Conservation (phyloP, 179 eudicot species). For the Beta macrorhiza region DNA sequence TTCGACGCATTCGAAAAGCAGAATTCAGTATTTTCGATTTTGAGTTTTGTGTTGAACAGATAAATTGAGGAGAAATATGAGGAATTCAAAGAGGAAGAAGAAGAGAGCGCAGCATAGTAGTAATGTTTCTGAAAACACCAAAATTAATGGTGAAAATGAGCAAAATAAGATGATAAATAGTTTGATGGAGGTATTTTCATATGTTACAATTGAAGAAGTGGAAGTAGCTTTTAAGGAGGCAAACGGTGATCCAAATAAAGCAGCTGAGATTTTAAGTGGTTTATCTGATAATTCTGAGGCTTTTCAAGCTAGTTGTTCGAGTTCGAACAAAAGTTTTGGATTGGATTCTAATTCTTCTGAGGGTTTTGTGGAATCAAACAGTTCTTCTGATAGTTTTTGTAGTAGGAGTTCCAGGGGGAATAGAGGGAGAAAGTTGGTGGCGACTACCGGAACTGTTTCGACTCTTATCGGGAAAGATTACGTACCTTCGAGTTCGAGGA, state of each 20-base stretch:
- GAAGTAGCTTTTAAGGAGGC: constrained; percentile 49
- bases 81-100: constrained; percentile 58
- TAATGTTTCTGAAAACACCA: constrained; percentile 6
- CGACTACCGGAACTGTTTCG: constrained; percentile 70
- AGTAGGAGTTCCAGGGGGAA: constrained; percentile 23
- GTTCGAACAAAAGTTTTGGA: constrained; percentile 43
- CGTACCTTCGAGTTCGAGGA: constrained; percentile 46
- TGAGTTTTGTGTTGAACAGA: not conserved
- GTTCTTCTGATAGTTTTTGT: constrained; percentile 15
- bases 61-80: constrained; percentile 38
- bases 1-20: not conserved
- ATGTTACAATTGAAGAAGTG: constrained; percentile 63
- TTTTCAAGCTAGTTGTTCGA: constrained; percentile 42
- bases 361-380: constrained; percentile 28
- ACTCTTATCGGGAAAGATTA: constrained; percentile 68
- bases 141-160: constrained; percentile 20
- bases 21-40: not conserved
- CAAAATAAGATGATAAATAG: constrained; percentile 33
- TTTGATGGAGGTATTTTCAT: constrained; percentile 59
- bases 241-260: constrained; percentile 48
- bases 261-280: constrained; percentile 49
- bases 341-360: constrained; percentile 35
- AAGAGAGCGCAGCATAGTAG: constrained; percentile 37
- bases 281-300: constrained; percentile 33
- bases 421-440: constrained; percentile 59